Percentiles rank a stretch among this genome's conserved stretches.
These are phyloP conservation scores for Hygrocybe punicea DNA, from an alignment of 768 basidiomycete genomes.

Conservation along the genomic window DNA sequence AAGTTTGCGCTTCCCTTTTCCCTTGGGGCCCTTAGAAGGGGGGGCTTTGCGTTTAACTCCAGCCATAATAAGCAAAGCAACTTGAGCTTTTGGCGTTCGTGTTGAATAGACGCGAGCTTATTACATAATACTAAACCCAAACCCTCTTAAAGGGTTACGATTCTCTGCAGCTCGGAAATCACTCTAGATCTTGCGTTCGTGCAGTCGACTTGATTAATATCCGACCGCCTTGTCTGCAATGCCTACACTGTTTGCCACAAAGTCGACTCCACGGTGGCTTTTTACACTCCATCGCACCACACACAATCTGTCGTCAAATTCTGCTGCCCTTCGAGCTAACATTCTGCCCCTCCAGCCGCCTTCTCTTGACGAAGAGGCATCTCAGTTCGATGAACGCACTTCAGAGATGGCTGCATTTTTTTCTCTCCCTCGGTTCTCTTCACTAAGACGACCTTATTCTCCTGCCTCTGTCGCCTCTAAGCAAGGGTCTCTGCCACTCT, in stretches of 20 bases:
- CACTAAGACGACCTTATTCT: slow-evolving; percentile 75
- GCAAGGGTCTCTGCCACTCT: slow-evolving; percentile 80
- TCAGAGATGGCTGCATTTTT: slow-evolving; percentile 71
- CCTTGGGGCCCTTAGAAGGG: background rate
- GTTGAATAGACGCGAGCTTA: too few species aligned
- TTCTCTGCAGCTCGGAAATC: too few species aligned
- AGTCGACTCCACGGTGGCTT: background rate
- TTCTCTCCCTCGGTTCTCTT: slow-evolving; percentile 64
- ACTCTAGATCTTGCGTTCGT: too few species aligned
- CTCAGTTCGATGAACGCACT: slow-evolving; percentile 59
- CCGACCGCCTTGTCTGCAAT: background rate
- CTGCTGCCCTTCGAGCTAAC: slow-evolving; percentile 14
- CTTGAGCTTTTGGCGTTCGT: too few species aligned
- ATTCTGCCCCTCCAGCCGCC: slow-evolving; percentile 58
- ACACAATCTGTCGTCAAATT: slow-evolving; percentile 19
- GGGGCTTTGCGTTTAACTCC: background rate
- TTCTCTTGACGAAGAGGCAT: slow-evolving; percentile 52
- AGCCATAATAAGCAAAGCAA: background rate
- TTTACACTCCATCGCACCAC: background rate
- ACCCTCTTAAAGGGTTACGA: too few species aligned
- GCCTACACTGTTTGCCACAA: background rate
- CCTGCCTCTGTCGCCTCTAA: slow-evolving; percentile 79
- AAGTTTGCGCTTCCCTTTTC: background rate
- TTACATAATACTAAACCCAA: too few species aligned
- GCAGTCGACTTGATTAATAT: background rate